Conservation (phyloP, 371 early-diverging fungal species). For the Capillidium heterosporum region DNA sequence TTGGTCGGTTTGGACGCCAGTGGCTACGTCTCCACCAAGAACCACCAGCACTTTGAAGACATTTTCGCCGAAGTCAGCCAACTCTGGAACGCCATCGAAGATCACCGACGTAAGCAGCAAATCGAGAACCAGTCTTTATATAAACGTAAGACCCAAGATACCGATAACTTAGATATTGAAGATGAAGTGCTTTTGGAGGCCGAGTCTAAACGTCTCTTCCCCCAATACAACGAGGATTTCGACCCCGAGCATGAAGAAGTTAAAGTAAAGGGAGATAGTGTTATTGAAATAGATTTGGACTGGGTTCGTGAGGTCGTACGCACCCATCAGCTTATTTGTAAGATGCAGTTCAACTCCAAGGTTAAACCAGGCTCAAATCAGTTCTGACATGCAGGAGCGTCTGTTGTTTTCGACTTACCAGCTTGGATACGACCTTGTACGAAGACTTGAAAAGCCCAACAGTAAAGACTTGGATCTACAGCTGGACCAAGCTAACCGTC, state of each 20-base stretch:
- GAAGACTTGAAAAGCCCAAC: neutral
- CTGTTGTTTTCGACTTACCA: neutral
- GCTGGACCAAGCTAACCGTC: neutral
- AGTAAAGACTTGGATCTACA: neutral
- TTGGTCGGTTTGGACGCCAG: constrained; percentile 26
- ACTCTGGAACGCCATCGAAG: constrained; percentile 51
- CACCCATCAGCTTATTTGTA: neutral
- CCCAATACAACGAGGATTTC: constrained; percentile 10
- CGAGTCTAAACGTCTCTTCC: constrained; percentile 8
- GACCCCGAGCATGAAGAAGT: neutral
- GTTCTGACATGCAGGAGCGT: neutral
- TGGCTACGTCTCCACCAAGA: constrained; percentile 25
- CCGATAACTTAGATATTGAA: constrained; percentile 21
- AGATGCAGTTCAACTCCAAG: neutral
- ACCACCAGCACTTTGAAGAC: constrained; percentile 28
- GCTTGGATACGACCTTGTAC: neutral
- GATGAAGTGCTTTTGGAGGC: constrained; percentile 30
- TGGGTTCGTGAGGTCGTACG: neutral
- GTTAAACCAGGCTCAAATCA: too few species aligned
- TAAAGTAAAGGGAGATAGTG: neutral
- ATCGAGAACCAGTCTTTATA: constrained; percentile 55
- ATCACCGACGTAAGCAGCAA: constrained; percentile 37
- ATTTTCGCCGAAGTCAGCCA: constrained; percentile 33
- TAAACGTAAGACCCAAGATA: constrained; percentile 23
- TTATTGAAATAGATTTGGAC: neutral